A percentile compares a stretch with the other conserved stretches of the same genome.
These are phyloP conservation scores for Globisporangium radiosum DNA, from an alignment of 352 stramenopile genomes.

Conservation along the genomic window DNA sequence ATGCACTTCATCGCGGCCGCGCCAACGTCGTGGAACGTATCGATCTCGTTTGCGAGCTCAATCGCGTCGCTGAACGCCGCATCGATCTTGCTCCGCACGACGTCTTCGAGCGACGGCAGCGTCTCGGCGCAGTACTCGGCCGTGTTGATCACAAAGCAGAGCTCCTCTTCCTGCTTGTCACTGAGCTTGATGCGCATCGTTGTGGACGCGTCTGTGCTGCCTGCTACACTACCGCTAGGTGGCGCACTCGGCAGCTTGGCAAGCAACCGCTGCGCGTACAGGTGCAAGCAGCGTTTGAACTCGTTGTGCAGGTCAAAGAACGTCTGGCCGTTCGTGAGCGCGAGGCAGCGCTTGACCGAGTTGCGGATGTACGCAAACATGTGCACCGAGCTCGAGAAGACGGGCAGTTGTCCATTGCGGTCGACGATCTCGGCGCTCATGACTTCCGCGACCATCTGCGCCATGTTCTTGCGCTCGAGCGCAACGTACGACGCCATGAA, in stretches of 20 bases:
- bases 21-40: conserved; percentile 94
- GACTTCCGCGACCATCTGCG: conserved; percentile 87
- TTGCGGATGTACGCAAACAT: conserved; percentile 99
- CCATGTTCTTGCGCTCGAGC: conserved; percentile 95
- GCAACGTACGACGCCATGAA: conserved; percentile 97
- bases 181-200: conserved; percentile 52
- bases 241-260: conserved; percentile 49
- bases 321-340: conserved; percentile 95
- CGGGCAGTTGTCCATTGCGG: conserved; percentile 90
- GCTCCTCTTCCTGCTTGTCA: conserved; percentile 90
- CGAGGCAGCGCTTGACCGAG: conserved; percentile 95
- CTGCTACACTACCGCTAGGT: conserved; percentile 6
- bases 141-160: conserved; percentile 98
- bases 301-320: conserved; percentile 96
- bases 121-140: conserved; percentile 98
- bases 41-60: conserved; percentile 91
- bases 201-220: conserved; percentile 4
- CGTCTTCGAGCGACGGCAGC: conserved; percentile 92
- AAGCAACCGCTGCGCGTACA: conserved; percentile 76
- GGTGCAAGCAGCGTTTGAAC: conserved; percentile 81
- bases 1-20: conserved; percentile 93
- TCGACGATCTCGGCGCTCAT: conserved; percentile 92
- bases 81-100: conserved; percentile 95
- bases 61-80: conserved; percentile 90
- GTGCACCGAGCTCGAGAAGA: conserved; percentile 96